These are phyloP conservation scores for Knufia fluminis DNA, from an alignment of 2,329 filamentous ascomycete species.

Conservation along the genomic window DNA sequence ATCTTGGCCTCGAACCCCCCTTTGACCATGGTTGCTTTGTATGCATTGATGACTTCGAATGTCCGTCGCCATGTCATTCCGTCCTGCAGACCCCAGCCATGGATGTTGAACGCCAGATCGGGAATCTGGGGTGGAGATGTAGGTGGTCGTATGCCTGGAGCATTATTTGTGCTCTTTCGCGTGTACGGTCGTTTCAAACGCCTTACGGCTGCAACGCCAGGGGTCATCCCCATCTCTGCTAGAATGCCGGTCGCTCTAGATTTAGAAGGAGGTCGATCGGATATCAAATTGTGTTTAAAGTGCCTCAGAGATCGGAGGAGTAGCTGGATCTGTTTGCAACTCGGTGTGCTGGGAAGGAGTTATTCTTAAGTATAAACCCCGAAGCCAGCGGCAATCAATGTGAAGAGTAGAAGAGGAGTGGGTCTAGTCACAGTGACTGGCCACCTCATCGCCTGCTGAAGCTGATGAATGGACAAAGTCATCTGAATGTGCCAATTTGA, in stretches of 20 bases:
- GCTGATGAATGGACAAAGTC: neutral
- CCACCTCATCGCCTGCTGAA: neutral
- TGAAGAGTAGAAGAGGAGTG: neutral
- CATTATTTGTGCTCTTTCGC: conserved; percentile 6
- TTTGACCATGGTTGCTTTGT: conserved; percentile 9
- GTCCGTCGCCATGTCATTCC: neutral
- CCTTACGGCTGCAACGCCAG: neutral
- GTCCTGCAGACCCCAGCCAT: conserved; percentile 8
- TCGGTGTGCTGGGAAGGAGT: neutral
- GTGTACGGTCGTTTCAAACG: conserved; percentile 1
- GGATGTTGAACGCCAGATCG: conserved; percentile 9
- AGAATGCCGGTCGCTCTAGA: neutral
- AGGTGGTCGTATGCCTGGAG: conserved; percentile 1
- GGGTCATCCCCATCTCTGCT: neutral
- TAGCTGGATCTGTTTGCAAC: neutral
- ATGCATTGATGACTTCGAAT: conserved; percentile 9
- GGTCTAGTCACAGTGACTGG: neutral
- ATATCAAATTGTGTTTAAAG: neutral
- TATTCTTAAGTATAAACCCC: neutral
- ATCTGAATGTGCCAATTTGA: neutral
- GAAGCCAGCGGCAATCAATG: neutral
- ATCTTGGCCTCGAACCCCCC: conserved; percentile 7
- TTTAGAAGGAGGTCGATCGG: neutral
- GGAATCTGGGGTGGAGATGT: conserved; percentile 8
- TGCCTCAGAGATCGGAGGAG: neutral